Conservation (phyloP, 805 yeast species). For the Naumovozyma dairenensis region DNA sequence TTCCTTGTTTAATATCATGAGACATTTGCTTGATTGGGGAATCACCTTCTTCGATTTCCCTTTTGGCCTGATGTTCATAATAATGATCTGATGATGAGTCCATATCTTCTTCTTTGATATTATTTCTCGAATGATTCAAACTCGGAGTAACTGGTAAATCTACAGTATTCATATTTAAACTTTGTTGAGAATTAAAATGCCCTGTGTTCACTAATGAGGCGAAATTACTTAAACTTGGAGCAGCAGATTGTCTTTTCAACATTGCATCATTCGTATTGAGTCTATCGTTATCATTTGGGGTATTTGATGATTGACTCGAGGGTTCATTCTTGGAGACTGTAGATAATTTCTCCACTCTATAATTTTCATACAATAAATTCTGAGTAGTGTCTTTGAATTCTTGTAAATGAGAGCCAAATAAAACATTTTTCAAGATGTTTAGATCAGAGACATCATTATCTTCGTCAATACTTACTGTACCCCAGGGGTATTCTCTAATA, state of each 20-base stretch:
- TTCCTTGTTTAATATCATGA: slow-evolving; percentile 29
- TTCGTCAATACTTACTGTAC: slow-evolving; percentile 36
- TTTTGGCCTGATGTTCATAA: neutral
- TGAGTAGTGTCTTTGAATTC: slow-evolving; percentile 77
- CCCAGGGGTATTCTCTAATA: slow-evolving; percentile 74
- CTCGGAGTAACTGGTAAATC: slow-evolving; percentile 20
- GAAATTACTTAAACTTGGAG: slow-evolving; percentile 30
- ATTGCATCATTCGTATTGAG: slow-evolving; percentile 1
- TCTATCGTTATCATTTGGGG: slow-evolving; percentile 5
- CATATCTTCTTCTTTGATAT: slow-evolving; percentile 1
- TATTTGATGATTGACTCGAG: slow-evolving; percentile 1
- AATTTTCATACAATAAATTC: slow-evolving; percentile 64
- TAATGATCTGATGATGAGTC: slow-evolving; percentile 1
- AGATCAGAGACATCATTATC: slow-evolving; percentile 45
- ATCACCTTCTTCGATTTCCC: slow-evolving; percentile 11
- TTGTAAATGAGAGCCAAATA: slow-evolving; percentile 75
- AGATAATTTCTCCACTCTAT: slow-evolving; percentile 68
- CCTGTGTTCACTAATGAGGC: slow-evolving; percentile 29
- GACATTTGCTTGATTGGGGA: slow-evolving; percentile 33
- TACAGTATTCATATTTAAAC: slow-evolving; percentile 16
- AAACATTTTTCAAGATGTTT: slow-evolving; percentile 49
- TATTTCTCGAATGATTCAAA: slow-evolving; percentile 5
- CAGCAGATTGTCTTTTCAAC: slow-evolving; percentile 22
- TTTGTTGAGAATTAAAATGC: slow-evolving; percentile 26
- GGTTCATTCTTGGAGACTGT: slow-evolving; percentile 35